These are phyloP conservation scores for Flammula alnicola DNA, from an alignment of 1,284 basidiomycete genomes.

Conservation along the genomic window DNA sequence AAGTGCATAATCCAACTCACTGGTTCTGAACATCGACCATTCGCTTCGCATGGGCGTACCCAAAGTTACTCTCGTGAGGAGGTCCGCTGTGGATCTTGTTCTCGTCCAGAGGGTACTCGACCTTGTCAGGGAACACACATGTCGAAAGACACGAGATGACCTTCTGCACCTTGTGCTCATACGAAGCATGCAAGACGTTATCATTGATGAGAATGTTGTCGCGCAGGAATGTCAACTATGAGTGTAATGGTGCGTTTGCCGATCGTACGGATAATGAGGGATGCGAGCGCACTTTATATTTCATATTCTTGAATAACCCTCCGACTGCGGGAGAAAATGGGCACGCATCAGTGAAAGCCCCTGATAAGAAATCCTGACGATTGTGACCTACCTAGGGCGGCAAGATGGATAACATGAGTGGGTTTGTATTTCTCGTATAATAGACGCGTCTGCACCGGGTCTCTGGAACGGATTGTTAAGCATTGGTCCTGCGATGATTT, in stretches of 20 bases:
- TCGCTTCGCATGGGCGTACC: constrained; percentile 92
- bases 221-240: constrained; percentile 81
- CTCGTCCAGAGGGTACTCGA: constrained; percentile 88
- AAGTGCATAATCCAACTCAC: constrained; percentile 46
- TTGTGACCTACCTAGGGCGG: constrained; percentile 70
- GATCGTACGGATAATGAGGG: neutral
- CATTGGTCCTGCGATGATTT: neutral
- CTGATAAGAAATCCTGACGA: constrained; percentile 3
- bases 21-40: constrained; percentile 92
- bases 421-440: constrained; percentile 89
- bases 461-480: constrained; percentile 42
- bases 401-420: constrained; percentile 91
- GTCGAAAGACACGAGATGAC: constrained; percentile 88
- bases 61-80: constrained; percentile 90
- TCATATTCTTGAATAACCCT: constrained; percentile 91
- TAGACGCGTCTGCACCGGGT: constrained; percentile 63
- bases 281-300: constrained; percentile 65
- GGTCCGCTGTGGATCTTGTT: constrained; percentile 86
- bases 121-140: constrained; percentile 88
- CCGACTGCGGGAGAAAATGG: constrained; percentile 75
- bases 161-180: constrained; percentile 67
- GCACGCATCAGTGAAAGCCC: constrained; percentile 4
- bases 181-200: constrained; percentile 79
- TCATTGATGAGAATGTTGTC: constrained; percentile 94
- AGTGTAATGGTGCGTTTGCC: constrained; percentile 7